Percentiles rank a stretch among this genome's conserved stretches.
phyloP scores from a whole-genome alignment of 2,329 filamentous ascomycete species.

The Colletotrichum sp. region DNA sequence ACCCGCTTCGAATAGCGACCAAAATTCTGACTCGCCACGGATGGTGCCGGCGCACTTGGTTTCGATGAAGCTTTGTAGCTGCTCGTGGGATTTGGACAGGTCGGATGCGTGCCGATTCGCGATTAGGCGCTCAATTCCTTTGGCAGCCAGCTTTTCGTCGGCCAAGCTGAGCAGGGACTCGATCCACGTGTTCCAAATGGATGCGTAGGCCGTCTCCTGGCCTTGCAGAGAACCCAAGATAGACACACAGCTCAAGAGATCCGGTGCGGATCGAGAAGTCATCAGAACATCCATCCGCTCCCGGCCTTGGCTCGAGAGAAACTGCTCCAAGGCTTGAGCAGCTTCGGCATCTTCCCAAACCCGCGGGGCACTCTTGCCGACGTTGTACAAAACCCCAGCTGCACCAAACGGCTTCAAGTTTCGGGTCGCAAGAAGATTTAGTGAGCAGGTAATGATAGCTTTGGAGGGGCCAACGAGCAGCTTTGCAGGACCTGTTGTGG shows the following conservation, averaged over 20 bases:
- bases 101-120: constrained; percentile 44
- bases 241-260: constrained; percentile 71
- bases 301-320: constrained; percentile 56
- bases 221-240: constrained; percentile 51
- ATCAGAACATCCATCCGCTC: constrained; percentile 65
- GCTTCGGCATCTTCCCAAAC: constrained; percentile 41
- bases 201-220: constrained; percentile 40
- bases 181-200: constrained; percentile 51
- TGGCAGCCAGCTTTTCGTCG: constrained; percentile 32
- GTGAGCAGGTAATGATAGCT: constrained; percentile 28
- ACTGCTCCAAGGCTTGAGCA: constrained; percentile 41
- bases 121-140: constrained; percentile 50
- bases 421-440: constrained; percentile 50
- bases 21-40: constrained; percentile 30
- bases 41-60: neutral
- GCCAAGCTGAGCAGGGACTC: constrained; percentile 41
- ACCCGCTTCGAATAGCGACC: constrained; percentile 54
- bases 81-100: constrained; percentile 41
- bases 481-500: constrained; percentile 5
- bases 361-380: constrained; percentile 34
- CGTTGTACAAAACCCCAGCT: constrained; percentile 46
- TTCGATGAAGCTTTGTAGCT: constrained; percentile 53
- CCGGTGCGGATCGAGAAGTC: constrained; percentile 70
- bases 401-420: constrained; percentile 65
- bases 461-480: constrained; percentile 35